Percentiles rank a stretch among this genome's conserved stretches.
phyloP scores from a whole-genome alignment of 1,284 basidiomycete genomes.

The Trichosporon faecale region DNA sequence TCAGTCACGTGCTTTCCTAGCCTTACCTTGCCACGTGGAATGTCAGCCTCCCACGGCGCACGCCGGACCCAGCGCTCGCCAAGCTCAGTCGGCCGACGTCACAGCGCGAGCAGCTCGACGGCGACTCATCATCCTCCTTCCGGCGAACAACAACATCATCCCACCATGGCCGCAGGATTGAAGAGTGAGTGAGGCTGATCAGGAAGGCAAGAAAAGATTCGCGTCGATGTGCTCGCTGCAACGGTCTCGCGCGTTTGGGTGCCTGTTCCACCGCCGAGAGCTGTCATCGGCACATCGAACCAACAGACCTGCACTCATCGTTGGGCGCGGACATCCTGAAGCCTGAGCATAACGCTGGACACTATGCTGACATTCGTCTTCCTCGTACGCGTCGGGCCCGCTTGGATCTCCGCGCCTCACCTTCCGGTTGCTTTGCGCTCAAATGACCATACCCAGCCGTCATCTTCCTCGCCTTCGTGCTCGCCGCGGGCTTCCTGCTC shows the following conservation, averaged over 20 bases:
- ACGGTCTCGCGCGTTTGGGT: no score
- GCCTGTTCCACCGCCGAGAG: no score
- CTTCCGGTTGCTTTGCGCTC: no score
- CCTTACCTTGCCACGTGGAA: neutral
- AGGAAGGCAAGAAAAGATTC: neutral
- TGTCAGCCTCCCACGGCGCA: conserved; percentile 8
- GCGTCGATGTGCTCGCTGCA: neutral
- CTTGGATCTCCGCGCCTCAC: no score
- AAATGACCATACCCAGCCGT: conserved; percentile 61
- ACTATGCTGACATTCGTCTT: neutral
- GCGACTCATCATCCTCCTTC: neutral
- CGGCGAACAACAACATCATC: neutral
- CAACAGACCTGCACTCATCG: no score
- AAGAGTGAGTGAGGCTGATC: conserved; percentile 34
- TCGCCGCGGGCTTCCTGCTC: conserved; percentile 93
- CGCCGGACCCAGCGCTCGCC: neutral
- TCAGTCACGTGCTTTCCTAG: neutral
- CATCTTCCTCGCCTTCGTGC: conserved; percentile 89
- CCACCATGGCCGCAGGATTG: conserved; percentile 42
- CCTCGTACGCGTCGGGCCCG: neutral
- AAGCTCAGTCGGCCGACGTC: conserved; percentile 3
- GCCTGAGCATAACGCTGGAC: neutral
- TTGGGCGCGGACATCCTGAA: no score
- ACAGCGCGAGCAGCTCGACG: neutral
- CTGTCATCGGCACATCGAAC: no score